Conservation (phyloP, 495 filamentous ascomycete genomes). For the Aspergillus conjunctus region DNA sequence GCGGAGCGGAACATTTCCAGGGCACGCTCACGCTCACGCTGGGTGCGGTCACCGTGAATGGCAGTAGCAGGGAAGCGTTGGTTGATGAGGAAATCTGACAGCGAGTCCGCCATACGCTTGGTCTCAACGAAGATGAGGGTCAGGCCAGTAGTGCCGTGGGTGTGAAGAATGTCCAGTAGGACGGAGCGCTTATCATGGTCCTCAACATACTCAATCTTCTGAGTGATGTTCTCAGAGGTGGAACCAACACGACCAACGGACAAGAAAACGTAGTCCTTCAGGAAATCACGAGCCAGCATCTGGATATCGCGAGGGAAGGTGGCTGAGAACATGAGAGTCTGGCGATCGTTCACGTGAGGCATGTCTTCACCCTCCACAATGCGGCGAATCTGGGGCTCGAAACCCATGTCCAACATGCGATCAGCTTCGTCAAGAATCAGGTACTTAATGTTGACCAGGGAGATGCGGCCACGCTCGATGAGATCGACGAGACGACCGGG, state of each 20-base stretch:
- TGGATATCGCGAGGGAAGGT: conserved; percentile 99
- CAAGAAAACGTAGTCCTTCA: conserved; percentile 98
- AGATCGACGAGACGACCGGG: conserved; percentile 96
- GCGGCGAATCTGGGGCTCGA: conserved; percentile 98
- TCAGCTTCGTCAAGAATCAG: conserved; percentile 99
- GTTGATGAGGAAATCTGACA: conserved; percentile 97
- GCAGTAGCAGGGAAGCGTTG: conserved; percentile 98
- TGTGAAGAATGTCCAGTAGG: conserved; percentile 94
- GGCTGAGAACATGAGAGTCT: conserved; percentile 99
- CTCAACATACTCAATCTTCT: conserved; percentile 98
- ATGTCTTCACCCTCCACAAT: conserved; percentile 99
- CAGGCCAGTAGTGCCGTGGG: conserved; percentile 78
- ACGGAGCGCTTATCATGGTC: conserved; percentile 97
- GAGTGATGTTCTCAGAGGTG: conserved; percentile 99
- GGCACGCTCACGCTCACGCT: conserved; percentile 97
- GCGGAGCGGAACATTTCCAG: conserved; percentile 96
- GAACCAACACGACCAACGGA: conserved; percentile 98
- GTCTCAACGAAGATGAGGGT: conserved; percentile 99
- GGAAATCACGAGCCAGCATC: conserved; percentile 96
- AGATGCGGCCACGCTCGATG: conserved; percentile 98
- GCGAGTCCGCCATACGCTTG: conserved; percentile 97
- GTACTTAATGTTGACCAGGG: conserved; percentile 95
- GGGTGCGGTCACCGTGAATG: conserved; percentile 97
- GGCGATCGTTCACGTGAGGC: conserved; percentile 80
- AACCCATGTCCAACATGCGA: conserved; percentile 99